Conservation (phyloP, 768 basidiomycete genomes). For the Russula griseocarnosa region DNA sequence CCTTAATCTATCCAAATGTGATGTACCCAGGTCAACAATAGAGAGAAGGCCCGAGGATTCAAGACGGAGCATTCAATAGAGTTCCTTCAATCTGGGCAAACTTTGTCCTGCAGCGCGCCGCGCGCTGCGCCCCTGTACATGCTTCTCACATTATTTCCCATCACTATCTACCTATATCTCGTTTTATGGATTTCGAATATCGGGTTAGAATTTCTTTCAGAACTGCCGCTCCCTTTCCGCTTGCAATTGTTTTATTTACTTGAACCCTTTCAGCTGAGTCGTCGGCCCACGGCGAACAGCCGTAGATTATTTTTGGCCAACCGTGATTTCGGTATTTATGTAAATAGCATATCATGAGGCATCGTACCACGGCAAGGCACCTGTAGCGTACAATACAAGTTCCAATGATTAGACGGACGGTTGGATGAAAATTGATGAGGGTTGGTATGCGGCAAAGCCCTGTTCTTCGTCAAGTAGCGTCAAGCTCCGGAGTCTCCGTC, state of each 20-base stretch:
- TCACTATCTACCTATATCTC: background rate
- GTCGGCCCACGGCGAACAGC: background rate
- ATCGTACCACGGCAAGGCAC: background rate
- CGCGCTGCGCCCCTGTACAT: background rate
- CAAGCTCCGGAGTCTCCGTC: background rate
- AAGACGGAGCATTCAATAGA: constrained; percentile 7
- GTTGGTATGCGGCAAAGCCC: background rate
- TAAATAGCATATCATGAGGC: background rate
- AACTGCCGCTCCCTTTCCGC: background rate
- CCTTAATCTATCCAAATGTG: constrained; percentile 21
- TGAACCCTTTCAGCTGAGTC: background rate
- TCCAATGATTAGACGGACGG: background rate
- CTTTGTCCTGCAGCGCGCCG: constrained; percentile 1
- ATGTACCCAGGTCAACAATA: constrained; percentile 3
- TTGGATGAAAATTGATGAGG: background rate
- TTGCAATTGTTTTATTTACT: background rate
- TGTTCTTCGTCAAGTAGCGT: background rate
- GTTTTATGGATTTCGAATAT: background rate
- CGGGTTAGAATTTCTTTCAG: background rate
- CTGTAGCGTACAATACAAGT: background rate
- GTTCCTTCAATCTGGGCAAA: background rate
- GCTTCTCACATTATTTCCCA: background rate
- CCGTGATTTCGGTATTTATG: background rate
- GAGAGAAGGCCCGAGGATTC: background rate
- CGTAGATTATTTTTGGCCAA: background rate